Conservation (phyloP, 306 rosid genomes). For the Begonia loranthoides region DNA sequence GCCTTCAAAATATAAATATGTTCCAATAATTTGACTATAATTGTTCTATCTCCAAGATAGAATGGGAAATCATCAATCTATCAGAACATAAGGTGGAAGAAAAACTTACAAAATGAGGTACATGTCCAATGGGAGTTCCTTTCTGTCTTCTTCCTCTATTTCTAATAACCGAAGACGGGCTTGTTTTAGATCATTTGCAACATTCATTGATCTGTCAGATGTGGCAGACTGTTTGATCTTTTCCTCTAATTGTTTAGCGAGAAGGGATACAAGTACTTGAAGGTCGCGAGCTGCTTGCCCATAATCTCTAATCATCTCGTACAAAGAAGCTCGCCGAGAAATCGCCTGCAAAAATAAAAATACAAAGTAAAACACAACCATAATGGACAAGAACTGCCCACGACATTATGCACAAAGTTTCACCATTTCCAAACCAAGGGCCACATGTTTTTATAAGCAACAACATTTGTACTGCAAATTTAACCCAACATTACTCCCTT, state of each 20-base stretch:
- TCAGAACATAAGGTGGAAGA: neutral
- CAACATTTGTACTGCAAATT: no score
- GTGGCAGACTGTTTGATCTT: constrained; percentile 32
- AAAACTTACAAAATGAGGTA: constrained; percentile 81
- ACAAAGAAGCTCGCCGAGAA: constrained; percentile 73
- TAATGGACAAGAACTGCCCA: neutral
- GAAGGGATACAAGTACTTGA: constrained; percentile 52
- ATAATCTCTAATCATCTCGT: constrained; percentile 83
- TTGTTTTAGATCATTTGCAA: constrained; percentile 71
- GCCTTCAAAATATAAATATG: no score
- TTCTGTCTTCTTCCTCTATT: constrained; percentile 77
- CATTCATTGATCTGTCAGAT: constrained; percentile 42
- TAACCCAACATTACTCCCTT: no score
- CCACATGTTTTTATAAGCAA: no score
- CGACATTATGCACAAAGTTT: no score
- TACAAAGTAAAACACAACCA: constrained; percentile 4
- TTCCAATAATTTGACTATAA: no score
- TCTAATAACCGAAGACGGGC: constrained; percentile 50
- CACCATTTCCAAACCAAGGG: no score
- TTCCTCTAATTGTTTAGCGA: constrained; percentile 40
- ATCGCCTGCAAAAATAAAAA: constrained; percentile 53
- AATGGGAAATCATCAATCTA: no score
- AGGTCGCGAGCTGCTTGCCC: constrained; percentile 77
- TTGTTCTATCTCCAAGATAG: no score
- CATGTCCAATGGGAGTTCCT: constrained; percentile 78